Conservation (phyloP, 139 green algal species). For the Volvox reticuliferus region DNA sequence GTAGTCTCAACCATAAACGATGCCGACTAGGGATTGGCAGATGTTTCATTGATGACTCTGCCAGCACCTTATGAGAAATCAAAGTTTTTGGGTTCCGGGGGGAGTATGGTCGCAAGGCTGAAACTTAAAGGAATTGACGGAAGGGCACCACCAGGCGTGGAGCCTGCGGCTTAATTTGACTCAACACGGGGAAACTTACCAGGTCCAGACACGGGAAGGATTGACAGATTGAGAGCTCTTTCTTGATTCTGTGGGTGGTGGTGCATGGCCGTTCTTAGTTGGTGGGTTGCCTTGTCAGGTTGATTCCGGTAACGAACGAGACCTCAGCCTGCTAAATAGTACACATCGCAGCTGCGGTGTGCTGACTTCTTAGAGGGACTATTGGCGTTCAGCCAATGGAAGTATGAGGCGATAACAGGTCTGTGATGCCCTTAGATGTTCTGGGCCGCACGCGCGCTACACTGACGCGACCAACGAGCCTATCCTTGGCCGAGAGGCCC, state of each 20-base stretch:
- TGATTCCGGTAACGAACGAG: slow-evolving; percentile 98
- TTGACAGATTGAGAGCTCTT: slow-evolving; percentile 97
- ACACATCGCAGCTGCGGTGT: slow-evolving; percentile 76
- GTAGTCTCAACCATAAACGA: slow-evolving; percentile 99
- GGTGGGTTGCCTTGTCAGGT: slow-evolving; percentile 96
- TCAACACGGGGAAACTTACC: slow-evolving; percentile 97
- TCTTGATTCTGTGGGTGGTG: slow-evolving; percentile 94
- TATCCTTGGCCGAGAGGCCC: slow-evolving; percentile 91
- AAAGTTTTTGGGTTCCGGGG: slow-evolving; percentile 90
- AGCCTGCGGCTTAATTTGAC: slow-evolving; percentile 97
- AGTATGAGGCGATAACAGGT: slow-evolving; percentile 99
- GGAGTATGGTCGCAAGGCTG: slow-evolving; percentile 60
- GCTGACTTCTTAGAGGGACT: slow-evolving; percentile 94
- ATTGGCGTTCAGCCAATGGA: slow-evolving; percentile 94
- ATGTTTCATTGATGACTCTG: slow-evolving; percentile 96
- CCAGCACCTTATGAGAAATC: slow-evolving; percentile 99
- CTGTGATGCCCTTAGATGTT: slow-evolving; percentile 99
- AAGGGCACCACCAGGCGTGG: slow-evolving; percentile 95
- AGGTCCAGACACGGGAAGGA: slow-evolving; percentile 96
- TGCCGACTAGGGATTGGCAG: slow-evolving; percentile 97
- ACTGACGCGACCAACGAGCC: slow-evolving; percentile 97
- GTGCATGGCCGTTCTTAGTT: slow-evolving; percentile 87
- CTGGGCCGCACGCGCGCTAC: slow-evolving; percentile 98
- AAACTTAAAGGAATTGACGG: slow-evolving; percentile 97
- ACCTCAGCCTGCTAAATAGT: slow-evolving; percentile 98